A percentile compares a stretch with the other conserved stretches of the same genome.
These are phyloP conservation scores for Syzygium syzygioides DNA, from an alignment of 441 rosid genomes.

Conservation along the genomic window DNA sequence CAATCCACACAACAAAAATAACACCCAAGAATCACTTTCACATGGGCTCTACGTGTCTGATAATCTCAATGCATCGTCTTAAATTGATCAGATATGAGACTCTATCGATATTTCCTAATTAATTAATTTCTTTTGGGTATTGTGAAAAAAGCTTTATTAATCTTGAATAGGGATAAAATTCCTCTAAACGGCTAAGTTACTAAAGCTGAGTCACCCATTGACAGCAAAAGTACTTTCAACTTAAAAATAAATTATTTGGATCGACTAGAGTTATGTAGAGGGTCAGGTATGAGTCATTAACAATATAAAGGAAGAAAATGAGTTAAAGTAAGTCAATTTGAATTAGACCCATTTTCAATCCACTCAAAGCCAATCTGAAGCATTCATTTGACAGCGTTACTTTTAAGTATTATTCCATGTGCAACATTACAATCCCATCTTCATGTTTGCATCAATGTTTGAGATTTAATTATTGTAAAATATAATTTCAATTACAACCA, in stretches of 20 bases:
- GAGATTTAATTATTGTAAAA: background rate
- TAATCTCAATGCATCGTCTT: background rate
- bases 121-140: background rate
- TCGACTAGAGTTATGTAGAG: background rate
- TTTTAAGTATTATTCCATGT: background rate
- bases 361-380: background rate
- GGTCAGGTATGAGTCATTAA: background rate
- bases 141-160: background rate
- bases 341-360: background rate
- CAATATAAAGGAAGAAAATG: background rate
- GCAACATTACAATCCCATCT: background rate
- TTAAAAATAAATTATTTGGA: background rate
- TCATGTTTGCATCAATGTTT: background rate
- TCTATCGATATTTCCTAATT: background rate
- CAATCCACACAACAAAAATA: background rate
- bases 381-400: background rate
- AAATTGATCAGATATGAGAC: background rate
- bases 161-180: background rate
- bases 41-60: background rate
- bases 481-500: no score
- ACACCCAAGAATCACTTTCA: background rate
- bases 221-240: background rate
- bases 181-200: background rate
- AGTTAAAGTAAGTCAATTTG: background rate
- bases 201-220: background rate